Evolutionary conservation across 805 yeast species (phyloP), one percentile per base, ranked within the genome.

Genomic region (Grigorovia transvaalensis): DNA sequence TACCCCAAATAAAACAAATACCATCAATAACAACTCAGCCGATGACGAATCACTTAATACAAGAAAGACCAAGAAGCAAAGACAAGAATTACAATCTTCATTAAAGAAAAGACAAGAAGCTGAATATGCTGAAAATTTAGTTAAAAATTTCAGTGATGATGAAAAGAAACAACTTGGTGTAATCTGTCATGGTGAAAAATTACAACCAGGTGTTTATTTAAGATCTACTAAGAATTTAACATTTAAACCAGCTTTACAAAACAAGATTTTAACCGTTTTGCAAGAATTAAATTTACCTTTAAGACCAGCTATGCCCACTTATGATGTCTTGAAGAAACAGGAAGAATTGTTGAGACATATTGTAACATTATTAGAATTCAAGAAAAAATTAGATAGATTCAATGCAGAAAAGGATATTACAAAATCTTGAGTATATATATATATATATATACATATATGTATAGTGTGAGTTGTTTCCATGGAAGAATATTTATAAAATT

Each of bases 161-260:
- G 96, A 90, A 61, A 90, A 88, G 68, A 86, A 81, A 52, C 82
- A 88, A 0, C 85, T 83, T 60, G 99, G 99, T 12, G 76, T 93
- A 42, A 73, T 81, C 49, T 84, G 84, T 56, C 95, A 87, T 66
- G 83, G 80, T 13, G 91, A 85, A 53, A 80, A 81, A 57, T 63
- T 85, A 8, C 57, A 70, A 4, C 84, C 95, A 0, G 98, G 98
- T 33, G 96, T 88, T 2, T 80, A 75, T 50, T 70, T 91, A 53
- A 75, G 99, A 56, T 88, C 97, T 0, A 71, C 85, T 3, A 85
- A 86, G 63, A 78, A 88, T 50, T 78, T 90, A 1, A 79, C 86
- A 0, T 80, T 84, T 62, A 89, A 89, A 59, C 91, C 96, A 2
- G 81, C 85, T 43, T 72, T 82, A 8, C 89, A 84, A 58, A 73